These are phyloP conservation scores for Candida koratica DNA, from an alignment of 805 yeast species.

Conservation along the genomic window DNA sequence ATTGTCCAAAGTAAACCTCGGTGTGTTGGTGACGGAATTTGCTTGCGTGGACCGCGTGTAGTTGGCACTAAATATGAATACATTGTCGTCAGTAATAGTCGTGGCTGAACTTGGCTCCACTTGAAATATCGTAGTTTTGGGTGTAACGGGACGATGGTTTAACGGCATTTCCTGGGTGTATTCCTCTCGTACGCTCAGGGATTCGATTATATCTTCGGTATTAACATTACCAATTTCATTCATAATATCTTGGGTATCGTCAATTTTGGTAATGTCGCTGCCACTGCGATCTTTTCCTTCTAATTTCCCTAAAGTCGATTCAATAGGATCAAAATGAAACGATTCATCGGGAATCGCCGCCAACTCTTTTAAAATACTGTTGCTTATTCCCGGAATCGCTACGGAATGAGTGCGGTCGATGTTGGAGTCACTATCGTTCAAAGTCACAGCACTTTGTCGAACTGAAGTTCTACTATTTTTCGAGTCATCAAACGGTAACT, in stretches of 20 bases:
- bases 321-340: conserved; percentile 57
- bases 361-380: conserved; percentile 47
- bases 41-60: conserved; percentile 6
- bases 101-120: conserved; percentile 1
- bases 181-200: conserved; percentile 14
- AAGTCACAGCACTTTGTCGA: conserved; percentile 14
- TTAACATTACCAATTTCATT: conserved; percentile 38
- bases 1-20: conserved; percentile 33
- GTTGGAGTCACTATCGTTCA: conserved; percentile 10
- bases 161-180: conserved; percentile 26
- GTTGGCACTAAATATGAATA: conserved; percentile 13
- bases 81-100: conserved; percentile 12
- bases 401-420: conserved; percentile 24
- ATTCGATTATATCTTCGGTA: conserved; percentile 31
- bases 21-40: conserved; percentile 13
- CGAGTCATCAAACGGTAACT: conserved; percentile 32
- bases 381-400: conserved; percentile 54
- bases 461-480: conserved; percentile 19
- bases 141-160: conserved; percentile 22
- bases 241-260: conserved; percentile 34
- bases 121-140: background rate
- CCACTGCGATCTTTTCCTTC: conserved; percentile 44
- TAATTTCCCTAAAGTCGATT: conserved; percentile 68
- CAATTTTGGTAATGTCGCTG: conserved; percentile 16
- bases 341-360: conserved; percentile 85